phyloP scores from a whole-genome alignment of 2,329 filamentous ascomycete species.

The Metarhizium humberi region DNA sequence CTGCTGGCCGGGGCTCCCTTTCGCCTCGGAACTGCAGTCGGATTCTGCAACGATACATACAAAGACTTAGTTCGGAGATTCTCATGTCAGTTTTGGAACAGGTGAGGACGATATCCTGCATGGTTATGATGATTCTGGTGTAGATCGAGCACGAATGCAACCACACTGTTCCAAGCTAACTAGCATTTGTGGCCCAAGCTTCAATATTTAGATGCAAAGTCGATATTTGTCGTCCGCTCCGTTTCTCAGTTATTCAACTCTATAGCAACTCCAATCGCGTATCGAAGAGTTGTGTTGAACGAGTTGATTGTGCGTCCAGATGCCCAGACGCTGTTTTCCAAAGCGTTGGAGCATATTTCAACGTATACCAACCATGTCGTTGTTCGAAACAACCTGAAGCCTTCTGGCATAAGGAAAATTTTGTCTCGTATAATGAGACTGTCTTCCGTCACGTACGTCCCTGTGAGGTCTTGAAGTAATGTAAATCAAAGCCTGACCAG shows the following conservation, averaged over 20 bases:
- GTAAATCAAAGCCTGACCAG: background rate
- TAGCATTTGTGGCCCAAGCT: background rate
- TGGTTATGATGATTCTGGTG: background rate
- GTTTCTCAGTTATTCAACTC: slow-evolving; percentile 30
- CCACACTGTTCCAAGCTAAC: background rate
- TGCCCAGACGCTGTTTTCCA: slow-evolving; percentile 22
- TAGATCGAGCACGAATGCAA: background rate
- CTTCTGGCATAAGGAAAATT: slow-evolving; percentile 23
- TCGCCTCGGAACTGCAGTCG: background rate
- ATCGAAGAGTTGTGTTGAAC: slow-evolving; percentile 29
- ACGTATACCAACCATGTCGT: slow-evolving; percentile 30
- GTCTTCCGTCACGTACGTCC: slow-evolving; percentile 28
- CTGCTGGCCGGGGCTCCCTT: background rate
- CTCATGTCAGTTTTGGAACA: slow-evolving; percentile 4
- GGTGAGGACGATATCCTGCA: background rate
- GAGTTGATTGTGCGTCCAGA: slow-evolving; percentile 24
- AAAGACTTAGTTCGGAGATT: slow-evolving; percentile 2
- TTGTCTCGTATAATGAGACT: slow-evolving; percentile 26
- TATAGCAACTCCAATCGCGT: slow-evolving; percentile 31
- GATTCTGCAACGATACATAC: background rate
- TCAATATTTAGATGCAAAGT: slow-evolving; percentile 4
- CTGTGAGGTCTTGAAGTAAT: background rate
- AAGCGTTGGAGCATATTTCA: slow-evolving; percentile 25
- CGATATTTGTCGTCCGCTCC: slow-evolving; percentile 25
- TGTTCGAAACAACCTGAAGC: slow-evolving; percentile 30